phyloP scores from a whole-genome alignment of 2,329 filamentous ascomycete species.

The Dothistroma septosporum region DNA sequence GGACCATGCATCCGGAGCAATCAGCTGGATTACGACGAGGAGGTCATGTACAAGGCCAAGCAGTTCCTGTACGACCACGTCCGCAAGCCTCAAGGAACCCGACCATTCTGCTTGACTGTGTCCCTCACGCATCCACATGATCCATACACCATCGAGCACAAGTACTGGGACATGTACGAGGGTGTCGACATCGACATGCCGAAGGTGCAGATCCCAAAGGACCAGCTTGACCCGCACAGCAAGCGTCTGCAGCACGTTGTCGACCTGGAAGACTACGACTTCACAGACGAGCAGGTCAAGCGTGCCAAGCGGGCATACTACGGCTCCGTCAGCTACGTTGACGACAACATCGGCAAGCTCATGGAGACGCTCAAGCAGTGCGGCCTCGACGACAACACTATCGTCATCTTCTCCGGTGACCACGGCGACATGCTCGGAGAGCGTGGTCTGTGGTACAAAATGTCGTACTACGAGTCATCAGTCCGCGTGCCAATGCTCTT shows the following conservation, averaged over 20 bases:
- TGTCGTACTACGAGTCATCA: slow-evolving; percentile 92
- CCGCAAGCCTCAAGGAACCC: slow-evolving; percentile 66
- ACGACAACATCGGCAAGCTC: slow-evolving; percentile 83
- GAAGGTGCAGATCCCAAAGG: slow-evolving; percentile 70
- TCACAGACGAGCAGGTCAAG: slow-evolving; percentile 81
- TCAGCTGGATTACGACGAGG: slow-evolving; percentile 92
- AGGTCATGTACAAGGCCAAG: slow-evolving; percentile 86
- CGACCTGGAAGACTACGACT: slow-evolving; percentile 78
- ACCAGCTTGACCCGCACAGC: slow-evolving; percentile 81
- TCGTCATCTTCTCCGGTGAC: slow-evolving; percentile 87
- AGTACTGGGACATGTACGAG: slow-evolving; percentile 92
- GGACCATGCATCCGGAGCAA: slow-evolving; percentile 87
- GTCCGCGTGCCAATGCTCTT: slow-evolving; percentile 84
- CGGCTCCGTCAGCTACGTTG: slow-evolving; percentile 87
- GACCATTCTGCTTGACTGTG: slow-evolving; percentile 84
- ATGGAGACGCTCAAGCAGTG: slow-evolving; percentile 74
- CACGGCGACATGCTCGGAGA: slow-evolving; percentile 96
- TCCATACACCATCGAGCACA: slow-evolving; percentile 87
- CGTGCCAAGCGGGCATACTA: slow-evolving; percentile 85
- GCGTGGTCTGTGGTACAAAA: slow-evolving; percentile 92
- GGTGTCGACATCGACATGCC: slow-evolving; percentile 82
- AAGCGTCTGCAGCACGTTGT: slow-evolving; percentile 81
- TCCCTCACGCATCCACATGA: slow-evolving; percentile 94
- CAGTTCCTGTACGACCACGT: slow-evolving; percentile 91
- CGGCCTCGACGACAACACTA: slow-evolving; percentile 76